Evolutionary conservation across 2,329 filamentous ascomycete genomes (phyloP), one percentile per base, ranked within the genome.

Genomic region (Fusarium nematophilum): DNA sequence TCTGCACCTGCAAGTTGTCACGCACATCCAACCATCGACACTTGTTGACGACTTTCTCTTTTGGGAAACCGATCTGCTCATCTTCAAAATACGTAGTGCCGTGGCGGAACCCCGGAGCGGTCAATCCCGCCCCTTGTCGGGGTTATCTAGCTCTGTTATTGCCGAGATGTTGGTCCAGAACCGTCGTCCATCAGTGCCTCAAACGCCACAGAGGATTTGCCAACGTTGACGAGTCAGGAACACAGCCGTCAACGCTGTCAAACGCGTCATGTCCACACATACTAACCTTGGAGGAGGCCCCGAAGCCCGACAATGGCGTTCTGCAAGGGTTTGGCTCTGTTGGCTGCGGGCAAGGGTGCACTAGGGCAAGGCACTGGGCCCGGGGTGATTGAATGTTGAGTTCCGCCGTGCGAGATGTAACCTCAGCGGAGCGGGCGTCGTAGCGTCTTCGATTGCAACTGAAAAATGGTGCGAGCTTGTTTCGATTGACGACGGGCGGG

Each of bases 381-480:
- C 7, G 9, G 25, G 18, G 5, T 29, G 4, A 6, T 4, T 21
- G 21, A 21, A 6, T 21, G 21, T 34, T 11, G 26, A n/a, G 25
- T 27, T 33, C n/a, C 26, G 17, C 33, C 38, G n/a, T 23, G 29
- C n/a, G 36, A 26, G 44, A 48, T 47, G 51, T 38, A 53, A 53
- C 34, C 21, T n/a, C 10, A 25, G 29, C 43, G 44, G 47, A 15
- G 36, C n/a, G 30, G 15, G 30, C 37, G n/a, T n/a, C n/a, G n/a
- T n/a, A n/a, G n/a, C n/a, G 39, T 25, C 15, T 21, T 10, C 21
- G 15, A 29, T 15, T 25, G 30, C 5, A 11, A 15, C 17, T 13
- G n/a, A n/a, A 14, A 52, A 27, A 21, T 52, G 40, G 40, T 7
- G 40, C 49, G 49, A 45, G 49, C 9, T 18, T 45, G 48, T 45